These are phyloP conservation scores for Yamadazyma olivae DNA, from an alignment of 805 yeast species.

Conservation along the genomic window DNA sequence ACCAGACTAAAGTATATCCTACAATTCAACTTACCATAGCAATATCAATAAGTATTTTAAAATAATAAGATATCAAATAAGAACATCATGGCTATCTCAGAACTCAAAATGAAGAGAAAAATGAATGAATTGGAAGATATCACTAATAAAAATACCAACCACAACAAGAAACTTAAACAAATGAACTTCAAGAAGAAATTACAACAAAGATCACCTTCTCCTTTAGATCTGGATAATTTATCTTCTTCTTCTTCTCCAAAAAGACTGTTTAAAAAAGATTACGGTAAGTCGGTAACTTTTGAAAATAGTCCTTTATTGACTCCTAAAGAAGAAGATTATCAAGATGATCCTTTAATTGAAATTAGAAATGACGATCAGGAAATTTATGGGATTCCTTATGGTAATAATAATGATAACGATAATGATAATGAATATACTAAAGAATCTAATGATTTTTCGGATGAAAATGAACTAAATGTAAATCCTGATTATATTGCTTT, in stretches of 20 bases:
- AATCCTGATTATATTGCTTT: conserved; percentile 39
- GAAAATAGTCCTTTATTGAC: conserved; percentile 31
- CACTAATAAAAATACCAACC: conserved; percentile 24
- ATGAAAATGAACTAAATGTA: conserved; percentile 2
- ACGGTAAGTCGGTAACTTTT: conserved; percentile 12
- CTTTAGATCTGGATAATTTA: conserved; percentile 16
- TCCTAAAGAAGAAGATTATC: conserved; percentile 41
- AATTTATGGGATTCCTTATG: background rate
- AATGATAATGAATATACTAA: background rate
- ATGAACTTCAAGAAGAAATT: conserved; percentile 5
- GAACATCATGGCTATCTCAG: conserved; percentile 13
- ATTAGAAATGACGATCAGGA: background rate
- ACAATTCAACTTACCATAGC: too few species aligned
- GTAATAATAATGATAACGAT: conserved; percentile 1
- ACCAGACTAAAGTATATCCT: too few species aligned
- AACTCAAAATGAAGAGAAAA: conserved; percentile 26
- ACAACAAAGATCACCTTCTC: conserved; percentile 19
- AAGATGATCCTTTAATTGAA: conserved; percentile 12
- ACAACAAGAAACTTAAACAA: conserved; percentile 18
- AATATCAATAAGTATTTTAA: too few species aligned
- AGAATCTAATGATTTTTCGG: background rate
- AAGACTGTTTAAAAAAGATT: background rate
- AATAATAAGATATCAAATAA: background rate
- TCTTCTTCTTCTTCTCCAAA: conserved; percentile 1
- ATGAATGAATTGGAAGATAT: conserved; percentile 35